Conservation (phyloP, 2,329 filamentous ascomycete species). For the Didymella exigua region DNA sequence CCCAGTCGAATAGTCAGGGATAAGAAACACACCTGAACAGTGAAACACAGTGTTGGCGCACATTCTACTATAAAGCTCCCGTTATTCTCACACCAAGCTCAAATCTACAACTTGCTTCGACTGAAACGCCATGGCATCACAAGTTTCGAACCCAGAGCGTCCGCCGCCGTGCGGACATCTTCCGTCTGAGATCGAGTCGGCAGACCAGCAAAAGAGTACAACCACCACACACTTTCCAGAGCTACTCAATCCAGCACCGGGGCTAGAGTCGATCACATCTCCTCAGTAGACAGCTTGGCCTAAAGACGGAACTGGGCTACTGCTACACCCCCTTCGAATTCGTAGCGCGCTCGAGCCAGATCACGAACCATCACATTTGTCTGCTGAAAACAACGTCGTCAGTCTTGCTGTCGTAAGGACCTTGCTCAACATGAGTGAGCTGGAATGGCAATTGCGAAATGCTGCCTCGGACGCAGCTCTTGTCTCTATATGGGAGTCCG, state of each 20-base stretch:
- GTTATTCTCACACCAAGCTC: not conserved
- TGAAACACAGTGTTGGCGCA: not conserved
- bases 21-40: not conserved
- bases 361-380: not conserved
- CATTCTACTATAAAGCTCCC: not conserved
- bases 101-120: not conserved
- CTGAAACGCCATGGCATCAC: not conserved
- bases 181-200: not conserved
- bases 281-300: not conserved
- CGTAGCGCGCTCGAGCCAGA: not conserved
- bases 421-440: not conserved
- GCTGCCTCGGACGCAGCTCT: not conserved
- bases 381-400: not conserved
- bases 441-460: not conserved
- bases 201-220: not conserved
- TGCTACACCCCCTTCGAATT: not conserved
- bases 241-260: not conserved
- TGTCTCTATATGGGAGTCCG: not conserved
- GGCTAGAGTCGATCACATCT: not conserved
- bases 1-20: no score
- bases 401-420: not conserved
- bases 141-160: not conserved
- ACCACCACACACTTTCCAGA: not conserved
- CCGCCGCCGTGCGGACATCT: not conserved
- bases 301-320: not conserved